Conservation (phyloP, 73 alveolate genomes). For the Paramecium sexaurelia region DNA sequence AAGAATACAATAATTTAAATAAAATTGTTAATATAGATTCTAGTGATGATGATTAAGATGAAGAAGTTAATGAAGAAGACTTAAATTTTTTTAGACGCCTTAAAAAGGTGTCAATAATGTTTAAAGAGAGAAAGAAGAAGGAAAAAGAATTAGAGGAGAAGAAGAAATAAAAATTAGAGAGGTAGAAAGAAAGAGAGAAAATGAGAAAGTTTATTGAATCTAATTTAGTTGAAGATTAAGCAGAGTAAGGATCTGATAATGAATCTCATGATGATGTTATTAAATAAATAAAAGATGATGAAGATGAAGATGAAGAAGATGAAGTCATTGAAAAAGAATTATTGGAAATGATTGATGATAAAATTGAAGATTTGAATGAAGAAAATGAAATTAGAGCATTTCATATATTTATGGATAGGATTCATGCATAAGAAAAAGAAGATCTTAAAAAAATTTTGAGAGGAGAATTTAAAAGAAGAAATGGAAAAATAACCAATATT, state of each 20-base stretch:
- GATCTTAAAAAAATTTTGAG: background rate
- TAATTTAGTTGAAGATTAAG: conserved; percentile 25
- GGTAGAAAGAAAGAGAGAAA: conserved; percentile 15
- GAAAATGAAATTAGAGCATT: conserved; percentile 31
- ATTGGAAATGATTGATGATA: conserved; percentile 45
- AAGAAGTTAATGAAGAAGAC: background rate
- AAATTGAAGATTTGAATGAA: background rate
- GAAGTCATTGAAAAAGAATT: background rate
- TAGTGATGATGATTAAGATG: background rate
- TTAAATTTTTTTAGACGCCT: background rate
- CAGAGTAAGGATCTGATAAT: conserved; percentile 52
- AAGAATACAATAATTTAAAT: background rate
- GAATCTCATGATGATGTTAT: conserved; percentile 55
- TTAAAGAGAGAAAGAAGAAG: background rate
- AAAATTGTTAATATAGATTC: background rate
- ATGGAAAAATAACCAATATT: background rate
- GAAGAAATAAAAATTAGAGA: background rate
- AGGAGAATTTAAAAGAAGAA: conserved; percentile 41
- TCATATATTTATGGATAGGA: background rate
- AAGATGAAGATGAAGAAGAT: background rate
- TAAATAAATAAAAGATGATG: background rate
- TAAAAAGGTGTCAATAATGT: background rate
- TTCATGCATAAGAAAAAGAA: conserved; percentile 9
- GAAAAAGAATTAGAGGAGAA: conserved; percentile 27
- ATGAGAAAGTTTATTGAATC: background rate